Evolutionary conservation across 306 rosid species (phyloP), one percentile per base, ranked within the genome.

Genomic region (Vicia sativa): DNA sequence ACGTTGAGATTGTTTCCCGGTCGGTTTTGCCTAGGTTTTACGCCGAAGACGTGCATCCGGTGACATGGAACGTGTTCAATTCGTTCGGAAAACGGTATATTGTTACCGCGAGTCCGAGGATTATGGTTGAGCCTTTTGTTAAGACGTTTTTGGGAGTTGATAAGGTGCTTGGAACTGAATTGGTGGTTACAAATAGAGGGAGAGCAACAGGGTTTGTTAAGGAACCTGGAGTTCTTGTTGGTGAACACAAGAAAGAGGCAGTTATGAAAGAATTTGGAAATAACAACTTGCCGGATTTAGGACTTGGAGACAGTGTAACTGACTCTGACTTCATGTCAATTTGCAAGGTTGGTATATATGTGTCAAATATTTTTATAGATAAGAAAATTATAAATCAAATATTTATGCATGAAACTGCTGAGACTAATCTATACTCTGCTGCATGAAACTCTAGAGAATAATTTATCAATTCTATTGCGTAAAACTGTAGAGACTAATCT

Each of bases 251-350:
- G 68, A 88, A 82, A 75, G 79, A 42, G 4, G 96, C 84, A 4
- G 6, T 90, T 23, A 13, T 85, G 1, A 79, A 82, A 42, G 96
- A 93, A 41, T 84, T 93, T 62, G 96, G 88, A 0, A 2, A 70
- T 0, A 35, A 78, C 1, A 25, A 76, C 46, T 62, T 79, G 41
- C 98, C 96, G 0, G 96, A 93, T 83, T 76, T 93, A 70, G 98
- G 97, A 12, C 85, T 93, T 0, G 98, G 98, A 46, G 96, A 93
- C 65, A 70, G 91, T 78, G 77, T 79, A 19, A 75, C 91, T 9
- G 98, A 93, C 65, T 78, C 82, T 48, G 83, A 90, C 53, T 93
- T 93, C 90, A 86, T 93, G 96, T 90, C 96, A 11, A 57, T 89
- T 72, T 92, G 98, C 91, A 86, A 87, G 98, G 98, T 88, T 65